Evolutionary conservation across 352 stramenopile genomes (phyloP), one percentile per base, ranked within the genome.

Genomic region (Phytophthora sp.): DNA sequence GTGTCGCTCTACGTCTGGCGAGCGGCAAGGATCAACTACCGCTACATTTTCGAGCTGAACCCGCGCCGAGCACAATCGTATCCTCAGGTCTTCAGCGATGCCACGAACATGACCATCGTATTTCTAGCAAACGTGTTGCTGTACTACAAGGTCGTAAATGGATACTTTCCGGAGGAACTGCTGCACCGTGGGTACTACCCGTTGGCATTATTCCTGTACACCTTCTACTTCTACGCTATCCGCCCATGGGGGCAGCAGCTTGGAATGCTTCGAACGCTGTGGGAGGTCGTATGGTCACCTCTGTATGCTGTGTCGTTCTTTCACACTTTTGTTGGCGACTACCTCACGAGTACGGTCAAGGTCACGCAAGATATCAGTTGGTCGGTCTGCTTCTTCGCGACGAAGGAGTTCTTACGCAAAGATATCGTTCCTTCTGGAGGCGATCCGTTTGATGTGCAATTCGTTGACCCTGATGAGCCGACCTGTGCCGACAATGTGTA

Each of bases 71-170:
- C 68, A 66, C 92, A 97, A 69, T 72, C 89, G 74, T 79, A 91
- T 90, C 72, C 84, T 60, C 77, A 92, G 54, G 96, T 99, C 21
- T 98, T 99, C 59, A 97, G 96, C 63, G 93, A 98, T 72, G 95
- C 94, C 11, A 97, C 97, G 27, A 97, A 98, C 72, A 97, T 99
- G 74, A 98, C 90, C 15, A 96, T 99, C 37, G 82, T 98, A 3
- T 99, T 97, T 68, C 71, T 99, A 9, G 64, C 96, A 10, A 92
- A 95, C 53, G 91, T 98, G 76, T 80, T 99, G 49, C 75, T 98
- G 20, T 99, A 99, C 72, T 99, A 99, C 89, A 99, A 99, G 80
- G 92, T 97, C 18, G 84, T 92, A 66, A 96, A 96, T 45, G 79
- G 76, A 0, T 88, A 93, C 54, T 96, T 96, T 26, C 87, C 87